Evolutionary conservation across 129 eudicot species (phyloP).

Genomic region (Artemisia argyi): DNA sequence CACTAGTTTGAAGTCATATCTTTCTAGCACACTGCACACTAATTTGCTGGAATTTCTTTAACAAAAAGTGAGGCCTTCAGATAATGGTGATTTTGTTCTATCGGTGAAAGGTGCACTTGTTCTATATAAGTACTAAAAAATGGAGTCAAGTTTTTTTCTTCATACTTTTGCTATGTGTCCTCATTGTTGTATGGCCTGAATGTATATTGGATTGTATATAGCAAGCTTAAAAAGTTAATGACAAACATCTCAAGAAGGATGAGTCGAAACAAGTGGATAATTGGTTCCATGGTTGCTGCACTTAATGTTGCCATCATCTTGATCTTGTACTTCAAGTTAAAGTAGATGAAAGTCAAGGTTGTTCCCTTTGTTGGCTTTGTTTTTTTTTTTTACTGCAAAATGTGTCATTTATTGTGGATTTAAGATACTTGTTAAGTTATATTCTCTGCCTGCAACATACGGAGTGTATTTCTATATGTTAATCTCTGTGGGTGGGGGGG

Average conservation of each 20-base stretch:
- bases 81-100: too few relatives aligned
- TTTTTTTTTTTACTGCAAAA: constrained; percentile 17
- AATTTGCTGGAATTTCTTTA: too few relatives aligned
- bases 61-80: too few relatives aligned
- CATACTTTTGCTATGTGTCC: too few relatives aligned
- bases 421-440: too few relatives aligned
- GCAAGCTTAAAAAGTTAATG: constrained; percentile 61
- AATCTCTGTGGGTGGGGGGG: too few relatives aligned
- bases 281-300: constrained; percentile 46
- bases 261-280: constrained; percentile 63
- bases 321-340: constrained; percentile 66
- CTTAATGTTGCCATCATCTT: constrained; percentile 54
- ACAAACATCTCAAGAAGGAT: constrained; percentile 61
- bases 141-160: too few relatives aligned
- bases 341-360: constrained; percentile 22
- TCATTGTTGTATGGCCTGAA: too few relatives aligned
- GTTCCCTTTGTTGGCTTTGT: constrained; percentile 8
- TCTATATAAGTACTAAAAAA: too few relatives aligned
- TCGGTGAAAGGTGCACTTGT: too few relatives aligned
- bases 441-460: neutral
- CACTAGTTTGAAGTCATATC: too few relatives aligned
- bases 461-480: neutral
- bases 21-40: too few relatives aligned
- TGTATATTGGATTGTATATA: neutral
- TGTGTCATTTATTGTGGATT: constrained; percentile 37